Evolutionary conservation across 495 filamentous ascomycete species (phyloP), one percentile per base, ranked within the genome.

Genomic region (Xylaria curta): DNA sequence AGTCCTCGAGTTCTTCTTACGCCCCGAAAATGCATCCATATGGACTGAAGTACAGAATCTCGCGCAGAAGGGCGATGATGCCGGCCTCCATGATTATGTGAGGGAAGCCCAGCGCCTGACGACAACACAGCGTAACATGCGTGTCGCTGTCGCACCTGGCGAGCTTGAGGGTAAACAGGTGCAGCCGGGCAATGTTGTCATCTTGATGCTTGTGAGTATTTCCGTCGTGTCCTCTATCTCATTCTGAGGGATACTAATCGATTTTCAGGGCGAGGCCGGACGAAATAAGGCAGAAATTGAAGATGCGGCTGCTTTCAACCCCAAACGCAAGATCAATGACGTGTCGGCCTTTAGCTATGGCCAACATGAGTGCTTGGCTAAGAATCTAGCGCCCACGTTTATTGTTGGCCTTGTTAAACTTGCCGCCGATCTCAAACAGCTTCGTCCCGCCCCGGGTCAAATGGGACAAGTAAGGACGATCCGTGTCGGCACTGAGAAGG

Each of bases 11-110:
- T 80, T 76, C 70, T 80, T 81, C 78, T 76, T 89, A 13, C 77
- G 80, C 7, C 77, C 78, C 38, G 80, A 81, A 21, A 85, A 85
- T 44, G 78, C 81, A 8, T 71, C 76, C 42, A 83, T 89, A 76
- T 86, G 87, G 78, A 74, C 80, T 9, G 78, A 85, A 46, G 84
- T 90, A 44, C 82, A 87, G 70, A 73, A 68, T 12, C 78, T 89
- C 2, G 87, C 86, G 0, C 60, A 68, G 53, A 76, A 74, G 42
- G 70, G 70, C 19, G 71, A 83, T 15, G 80, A 85, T 58, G 76
- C 78, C 38, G 56, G 28, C 7, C 59, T 77, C 21, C 72, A 75
- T 13, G 79, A 66, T 5, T 79, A 81, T 21, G 76, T 81, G 15
- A 68, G 51, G 42, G 79, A 81, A 58, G 79, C 78, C 9, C 74